Base-by-base conservation (phyloP, 1,284 basidiomycete species). In the Austroboletus novae-zelandiae region DNA sequence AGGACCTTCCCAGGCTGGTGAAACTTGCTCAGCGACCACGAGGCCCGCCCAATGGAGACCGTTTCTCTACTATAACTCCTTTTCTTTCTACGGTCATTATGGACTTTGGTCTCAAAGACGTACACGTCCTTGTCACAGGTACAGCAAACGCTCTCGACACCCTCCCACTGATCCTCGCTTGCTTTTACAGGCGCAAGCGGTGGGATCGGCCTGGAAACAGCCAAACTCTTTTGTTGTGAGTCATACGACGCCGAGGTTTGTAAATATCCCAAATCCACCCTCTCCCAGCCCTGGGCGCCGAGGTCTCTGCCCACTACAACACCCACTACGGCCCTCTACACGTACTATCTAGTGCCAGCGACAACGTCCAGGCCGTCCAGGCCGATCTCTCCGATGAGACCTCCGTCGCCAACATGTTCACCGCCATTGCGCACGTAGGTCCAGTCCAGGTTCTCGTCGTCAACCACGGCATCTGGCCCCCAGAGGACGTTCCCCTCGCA, bases 251-350 rank as follows among this genome's bases (percentile, higher is more conserved):
- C 18, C 15, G 6, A 5, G 7, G 17, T 29, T 27, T 32, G 36
- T 46, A 45, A 42, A 42, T n/a, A 9, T 34, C 11, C 17, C 30
- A 9, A 40, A 6, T 36, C n/a, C 5, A 18, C 18, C 35, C 17
- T 14, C 8, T 14, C 17, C 23, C 61, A 88, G 84, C 80, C 35
- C 80, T 84, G 57, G 85, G 84, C 4, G 84, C 87, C 5, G 77
- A 76, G 52, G 85, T 91, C 9, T 82, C 84, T 0, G 86, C 85
- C 0, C 86, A 89, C 61, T 91, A 84, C 67, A 84, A 88, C 65
- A 76, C 78, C 11, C 82, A 76, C 40, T 58, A 69, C 15, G 61
- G 66, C 0, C 66, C 80, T 0, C 68, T 88, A 11, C 64, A 74
- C 8, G 66, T 72, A 2, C 69, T 86, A 15, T 48, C 69, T 14